phyloP scores from a whole-genome alignment of 176 grass and related monocot species.

The Paspalum notatum region DNA sequence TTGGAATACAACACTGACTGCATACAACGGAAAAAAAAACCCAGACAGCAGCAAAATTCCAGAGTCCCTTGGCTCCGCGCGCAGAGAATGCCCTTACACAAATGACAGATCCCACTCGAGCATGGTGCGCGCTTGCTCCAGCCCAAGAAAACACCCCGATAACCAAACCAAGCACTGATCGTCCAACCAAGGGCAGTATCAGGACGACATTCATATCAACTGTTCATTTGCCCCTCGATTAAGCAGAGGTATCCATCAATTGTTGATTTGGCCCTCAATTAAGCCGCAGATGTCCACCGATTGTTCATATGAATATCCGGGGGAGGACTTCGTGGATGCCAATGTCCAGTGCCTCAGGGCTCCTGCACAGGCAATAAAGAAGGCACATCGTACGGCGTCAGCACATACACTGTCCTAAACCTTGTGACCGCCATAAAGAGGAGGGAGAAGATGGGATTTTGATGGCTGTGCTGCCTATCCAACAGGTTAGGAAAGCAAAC shows the following conservation, averaged over 20 bases:
- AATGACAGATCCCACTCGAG: neutral
- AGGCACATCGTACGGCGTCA: constrained; percentile 24
- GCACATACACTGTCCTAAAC: constrained; percentile 27
- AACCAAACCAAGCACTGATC: neutral
- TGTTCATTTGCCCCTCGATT: no score
- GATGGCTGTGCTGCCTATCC: constrained; percentile 39
- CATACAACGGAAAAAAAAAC: neutral
- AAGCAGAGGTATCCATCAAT: no score
- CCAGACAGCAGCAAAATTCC: constrained; percentile 34
- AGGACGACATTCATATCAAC: neutral
- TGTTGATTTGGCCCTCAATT: no score
- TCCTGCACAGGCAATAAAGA: constrained; percentile 55
- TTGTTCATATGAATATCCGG: constrained; percentile 61
- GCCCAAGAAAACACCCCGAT: neutral
- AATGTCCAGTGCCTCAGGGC: constrained; percentile 84
- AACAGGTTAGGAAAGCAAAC: constrained; percentile 48
- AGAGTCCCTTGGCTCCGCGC: neutral
- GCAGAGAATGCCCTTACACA: neutral
- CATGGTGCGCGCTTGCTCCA: neutral
- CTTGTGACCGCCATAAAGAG: constrained; percentile 37
- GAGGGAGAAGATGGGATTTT: constrained; percentile 18
- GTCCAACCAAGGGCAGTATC: neutral
- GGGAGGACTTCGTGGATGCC: constrained; percentile 80
- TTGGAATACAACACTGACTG: neutral
- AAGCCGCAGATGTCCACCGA: neutral